Evolutionary conservation across 192 early-diverging fungal genomes (phyloP), one percentile per base, ranked within the genome.

Genomic region (Globomyces pollinis-pini): DNA sequence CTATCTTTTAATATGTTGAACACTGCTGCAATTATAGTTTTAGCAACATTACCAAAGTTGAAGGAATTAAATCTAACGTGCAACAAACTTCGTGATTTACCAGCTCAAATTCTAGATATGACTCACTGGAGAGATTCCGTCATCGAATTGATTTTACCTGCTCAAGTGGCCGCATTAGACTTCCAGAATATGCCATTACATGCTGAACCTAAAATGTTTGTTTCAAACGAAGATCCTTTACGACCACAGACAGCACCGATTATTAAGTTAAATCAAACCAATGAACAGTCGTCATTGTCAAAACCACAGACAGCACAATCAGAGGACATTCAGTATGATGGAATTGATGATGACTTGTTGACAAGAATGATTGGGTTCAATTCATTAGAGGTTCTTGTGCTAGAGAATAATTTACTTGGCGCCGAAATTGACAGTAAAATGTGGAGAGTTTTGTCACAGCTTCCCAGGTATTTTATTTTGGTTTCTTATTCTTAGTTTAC

Each of bases 1-100:
- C 61, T 81, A 32, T 81, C 79, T 5, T 81, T 69, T 64, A 81
- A 81, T 58, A 28, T 39, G 11, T 18, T 76, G 3, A 53, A 61
- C 15, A 44, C 47, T 1, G 63, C 79, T 5, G 71, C 65, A 5
- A 23, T 76, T 11, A 73, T 72, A 56, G 74, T 81, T 1, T 60
- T 81, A 1, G 70, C 71, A 12, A 69, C 72, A 13, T 56, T 80
- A 2, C 74, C 75, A 16, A 53, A 50, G 16, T 62, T 80, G 13
- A 62, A 63, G 20, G 13, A 34, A n/a, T 59, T 81, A 1, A 70
- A 81, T 38, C 43, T 81, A 18, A 70, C 70, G 6, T 52, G 49
- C 66, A 77, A 77, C 59, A 64, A 69, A 16, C 59, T 80, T 43
- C 15, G 32, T 6, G 21, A 42, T n/a, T 39, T 80, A 15, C 70